Base-by-base conservation (phyloP, 495 filamentous ascomycete species). In the Aspergillus ellipticus region DNA sequence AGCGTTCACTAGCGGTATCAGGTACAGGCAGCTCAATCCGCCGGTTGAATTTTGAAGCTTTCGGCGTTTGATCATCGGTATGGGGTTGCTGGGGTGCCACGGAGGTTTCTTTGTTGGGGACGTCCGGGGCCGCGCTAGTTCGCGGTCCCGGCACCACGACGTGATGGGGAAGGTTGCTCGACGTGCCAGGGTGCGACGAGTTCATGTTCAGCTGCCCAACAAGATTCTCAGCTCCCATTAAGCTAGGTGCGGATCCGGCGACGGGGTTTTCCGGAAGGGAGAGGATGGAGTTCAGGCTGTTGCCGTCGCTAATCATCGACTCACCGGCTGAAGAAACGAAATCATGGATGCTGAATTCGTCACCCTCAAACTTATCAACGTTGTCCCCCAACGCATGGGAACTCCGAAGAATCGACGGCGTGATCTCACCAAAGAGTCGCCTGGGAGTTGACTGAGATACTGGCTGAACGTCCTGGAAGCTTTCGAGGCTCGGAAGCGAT, bases 381-480 rank as follows among this genome's bases (percentile, higher is more conserved):
- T 64, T 53, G n/a, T 54, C 59, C 50, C 70, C 79, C 13, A 84
- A 62, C 35, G 76, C 70, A 47, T 76, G 79, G 22, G 83, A 84
- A 69, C 86, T 92, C 19, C 82, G 79, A 3, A 94, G 66, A 10
- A 82, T 86, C 6, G 89, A 89, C 11, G 76, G 66, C 22, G 82
- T 83, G 48, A 96, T 86, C 67, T 96, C 90, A 0, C 92, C 91
- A 72, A 93, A 96, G 3, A 96, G 76, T 26, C 86, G 83, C 49
- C 72, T 70, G 11, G 67, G 64, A 15, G 67, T 68, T 4, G 62
- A 51, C 16, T 70, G 65, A 15, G 71, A 59, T 19, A 54, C 49
- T 7, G 65, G 62, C 35, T 72, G 68, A 8, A 52, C 57, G 13
- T 70, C 69, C 41, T 66, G 64, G 16, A 73, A 70, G 42, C 71